Evolutionary conservation across 345 rosid genomes (phyloP), one percentile per base, ranked within the genome.

Genomic region (Pseudoturritis turrita): DNA sequence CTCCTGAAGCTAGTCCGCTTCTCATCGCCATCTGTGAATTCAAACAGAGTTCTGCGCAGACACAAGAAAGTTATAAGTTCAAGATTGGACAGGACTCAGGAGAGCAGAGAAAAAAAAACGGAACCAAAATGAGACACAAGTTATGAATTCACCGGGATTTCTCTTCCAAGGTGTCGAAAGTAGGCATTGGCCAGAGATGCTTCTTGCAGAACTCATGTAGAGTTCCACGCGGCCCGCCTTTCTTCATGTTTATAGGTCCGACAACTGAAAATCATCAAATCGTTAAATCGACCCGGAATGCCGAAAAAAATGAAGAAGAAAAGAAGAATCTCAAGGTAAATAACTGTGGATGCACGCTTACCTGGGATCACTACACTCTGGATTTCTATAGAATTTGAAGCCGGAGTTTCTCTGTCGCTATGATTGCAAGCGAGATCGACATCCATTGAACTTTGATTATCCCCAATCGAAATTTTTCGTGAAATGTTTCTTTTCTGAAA

Each of bases 161-260:
- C 10, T 77, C 62, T 78, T 86, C 98, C 6, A 65, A 23, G 33
- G 91, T 80, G 4, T 76, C 63, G 10, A 79, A 88, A 10, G 74
- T 71, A 41, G 99, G 96, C 85, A 71, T 72, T 25, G 96, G 91
- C 97, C 96, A 89, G 49, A 85, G 86, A 75, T 70, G 67, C 59
- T 77, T 88, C 87, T 85, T 89, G 53, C 99, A 95, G 40, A 91
- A 91, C 36, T 83, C 82, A 36, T 71, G 84, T 67, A 95, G 89
- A 11, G 79, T 22, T 12, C 37, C 86, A 29, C 99, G 83, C 22
- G 97, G 97, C 60, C 86, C 96, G 3, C 99, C 99, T 83, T 95
- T 95, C 77, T 82, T 85, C 80, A 77, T 79, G 81, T 67, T 70
- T 70, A 89, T 76, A 3, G 91, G 75, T 44, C 73, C 83, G 14